A percentile compares a stretch with the other conserved stretches of the same genome.
phyloP scores from a whole-genome alignment of 768 basidiomycete species.

The Tulasnella sp. region DNA sequence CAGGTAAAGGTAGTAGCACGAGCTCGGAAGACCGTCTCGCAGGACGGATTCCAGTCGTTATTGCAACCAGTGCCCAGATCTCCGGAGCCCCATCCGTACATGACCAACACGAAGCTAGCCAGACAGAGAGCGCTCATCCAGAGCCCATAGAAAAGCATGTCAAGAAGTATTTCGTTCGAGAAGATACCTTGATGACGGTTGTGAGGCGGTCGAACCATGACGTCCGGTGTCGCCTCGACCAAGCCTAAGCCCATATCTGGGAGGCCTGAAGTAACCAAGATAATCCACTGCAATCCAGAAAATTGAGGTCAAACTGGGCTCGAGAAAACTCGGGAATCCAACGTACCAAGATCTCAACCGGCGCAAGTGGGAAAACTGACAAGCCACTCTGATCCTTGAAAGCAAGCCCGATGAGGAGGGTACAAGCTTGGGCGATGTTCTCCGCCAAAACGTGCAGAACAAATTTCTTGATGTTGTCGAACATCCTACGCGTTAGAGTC shows the following conservation, averaged over 20 bases:
- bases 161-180: conserved; percentile 44
- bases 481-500: conserved; percentile 43
- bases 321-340: neutral
- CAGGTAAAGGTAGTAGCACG: conserved; percentile 46
- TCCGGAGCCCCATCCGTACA: conserved; percentile 42
- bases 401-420: conserved; percentile 59
- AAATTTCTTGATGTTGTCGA: conserved; percentile 62
- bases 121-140: conserved; percentile 45
- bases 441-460: conserved; percentile 57
- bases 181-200: conserved; percentile 47
- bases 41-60: conserved; percentile 42
- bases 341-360: conserved; percentile 47
- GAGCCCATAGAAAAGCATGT: conserved; percentile 47
- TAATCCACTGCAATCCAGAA: conserved; percentile 48
- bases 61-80: conserved; percentile 45
- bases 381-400: conserved; percentile 55
- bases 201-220: conserved; percentile 54
- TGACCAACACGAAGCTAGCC: conserved; percentile 46
- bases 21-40: conserved; percentile 47
- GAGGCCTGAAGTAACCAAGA: conserved; percentile 56
- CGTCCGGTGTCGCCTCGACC: conserved; percentile 54
- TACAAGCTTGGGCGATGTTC: conserved; percentile 60
- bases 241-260: conserved; percentile 62
- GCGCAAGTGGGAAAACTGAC: conserved; percentile 62
- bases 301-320: neutral